phyloP scores from a whole-genome alignment of 768 basidiomycete species.

The Coprinellus micaceus region DNA sequence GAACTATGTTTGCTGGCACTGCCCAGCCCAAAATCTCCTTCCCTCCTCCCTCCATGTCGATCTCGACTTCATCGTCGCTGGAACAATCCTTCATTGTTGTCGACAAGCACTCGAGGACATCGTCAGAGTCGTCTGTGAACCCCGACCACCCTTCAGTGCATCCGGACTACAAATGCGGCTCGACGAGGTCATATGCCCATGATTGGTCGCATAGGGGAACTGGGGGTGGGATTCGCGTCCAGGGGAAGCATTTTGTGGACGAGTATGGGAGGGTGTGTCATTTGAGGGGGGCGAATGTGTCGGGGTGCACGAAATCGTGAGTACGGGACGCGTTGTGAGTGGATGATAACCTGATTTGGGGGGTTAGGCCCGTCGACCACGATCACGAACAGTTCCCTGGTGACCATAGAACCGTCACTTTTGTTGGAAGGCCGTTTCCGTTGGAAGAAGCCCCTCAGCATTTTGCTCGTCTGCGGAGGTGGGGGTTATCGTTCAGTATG shows the following conservation, averaged over 20 bases:
- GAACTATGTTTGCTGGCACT: no score
- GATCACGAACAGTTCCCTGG: slow-evolving; percentile 66
- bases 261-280: slow-evolving; percentile 73
- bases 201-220: slow-evolving; percentile 64
- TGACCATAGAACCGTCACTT: slow-evolving; percentile 64
- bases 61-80: slow-evolving; percentile 28
- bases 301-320: slow-evolving; percentile 80
- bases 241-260: slow-evolving; percentile 83
- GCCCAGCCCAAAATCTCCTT: no score
- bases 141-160: slow-evolving; percentile 47
- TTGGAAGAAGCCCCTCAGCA: slow-evolving; percentile 85
- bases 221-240: slow-evolving; percentile 51
- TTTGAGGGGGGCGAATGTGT: slow-evolving; percentile 82
- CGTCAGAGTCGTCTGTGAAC: neutral
- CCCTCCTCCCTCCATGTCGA: slow-evolving; percentile 13
- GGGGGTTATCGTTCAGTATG: slow-evolving; percentile 86
- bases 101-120: slow-evolving; percentile 19
- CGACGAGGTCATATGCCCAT: slow-evolving; percentile 56
- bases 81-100: slow-evolving; percentile 49
- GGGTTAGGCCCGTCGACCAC: slow-evolving; percentile 72
- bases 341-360: no score
- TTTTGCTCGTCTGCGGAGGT: slow-evolving; percentile 72
- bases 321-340: no score
- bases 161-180: slow-evolving; percentile 44
- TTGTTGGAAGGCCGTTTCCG: slow-evolving; percentile 89